Evolutionary conservation across 2,329 filamentous ascomycete genomes (phyloP), one percentile per base, ranked within the genome.

Genomic region (Pseudodiploospora longispora): DNA sequence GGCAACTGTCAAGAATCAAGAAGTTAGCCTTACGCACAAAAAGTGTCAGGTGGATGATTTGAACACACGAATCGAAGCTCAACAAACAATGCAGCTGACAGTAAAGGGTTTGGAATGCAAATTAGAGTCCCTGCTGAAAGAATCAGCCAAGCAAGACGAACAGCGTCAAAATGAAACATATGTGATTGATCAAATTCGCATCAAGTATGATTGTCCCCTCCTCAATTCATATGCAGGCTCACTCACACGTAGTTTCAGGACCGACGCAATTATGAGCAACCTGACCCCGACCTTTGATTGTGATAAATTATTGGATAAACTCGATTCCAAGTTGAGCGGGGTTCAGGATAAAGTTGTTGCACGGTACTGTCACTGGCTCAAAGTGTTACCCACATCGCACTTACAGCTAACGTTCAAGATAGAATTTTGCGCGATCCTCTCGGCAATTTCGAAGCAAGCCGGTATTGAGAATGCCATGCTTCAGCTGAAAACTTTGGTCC

Each of bases 1-100:
- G 33, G 40, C 36, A 8, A 55, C 48, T 27, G 10, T 56, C 10
- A 30, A 51, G 10, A 43, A 50, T 28, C 53, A 59, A 32, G 47
- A 58, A 30, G 43, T 37, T 3, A 19, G 30, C 38, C 27, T 31
- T 43, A 50, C 37, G 35, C 40, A 41, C 5, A 49, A 41, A 30
- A 44, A 10, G 19, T 31, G 10, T 5, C 6, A 30, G 35, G 48
- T 42, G 9, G 38, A 47, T 12, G 38, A 9, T 9, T 30, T 59
- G 4, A 44, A 40, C 9, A 37, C 30, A 5, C 51, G 48, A 10
- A 32, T 55, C 6, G 43, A 54, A 28, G 33, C 46, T 6, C 49
- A 56, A 38, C 33, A 36, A 6, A 40, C 28, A 6, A 34, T 52
- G 3, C 37, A 51, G 5, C 35, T 50, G 9, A 39, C 44, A 5